Percentiles rank a stretch among this genome's conserved stretches.
These are phyloP conservation scores for Bisporella sp. DNA, from an alignment of 2,329 filamentous ascomycete species.

Conservation along the genomic window DNA sequence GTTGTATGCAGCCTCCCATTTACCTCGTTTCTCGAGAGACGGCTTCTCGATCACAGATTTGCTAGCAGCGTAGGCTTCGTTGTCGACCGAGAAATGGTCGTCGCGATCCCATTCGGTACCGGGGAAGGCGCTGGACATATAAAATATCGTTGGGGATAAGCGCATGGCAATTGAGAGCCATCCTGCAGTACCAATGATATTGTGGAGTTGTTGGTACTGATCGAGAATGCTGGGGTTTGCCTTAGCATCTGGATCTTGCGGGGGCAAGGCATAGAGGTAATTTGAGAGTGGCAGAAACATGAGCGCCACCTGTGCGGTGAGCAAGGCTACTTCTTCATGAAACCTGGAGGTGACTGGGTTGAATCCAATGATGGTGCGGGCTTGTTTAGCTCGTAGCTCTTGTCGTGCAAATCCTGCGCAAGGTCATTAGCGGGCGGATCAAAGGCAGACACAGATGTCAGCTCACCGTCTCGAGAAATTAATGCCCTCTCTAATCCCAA, in stretches of 20 bases:
- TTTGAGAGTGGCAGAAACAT: slow-evolving; percentile 17
- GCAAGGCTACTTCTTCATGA: slow-evolving; percentile 38
- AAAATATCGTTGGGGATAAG: slow-evolving; percentile 20
- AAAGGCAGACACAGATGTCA: neutral
- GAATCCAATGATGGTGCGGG: slow-evolving; percentile 13
- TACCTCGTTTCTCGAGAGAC: neutral
- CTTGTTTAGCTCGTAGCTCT: slow-evolving; percentile 11
- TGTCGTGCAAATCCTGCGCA: slow-evolving; percentile 17
- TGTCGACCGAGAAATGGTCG: slow-evolving; percentile 12
- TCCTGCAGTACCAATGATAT: slow-evolving; percentile 19
- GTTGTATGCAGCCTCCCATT: no score
- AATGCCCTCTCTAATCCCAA: slow-evolving; percentile 17
- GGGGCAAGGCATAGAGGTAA: slow-evolving; percentile 14
- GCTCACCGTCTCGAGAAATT: slow-evolving; percentile 16
- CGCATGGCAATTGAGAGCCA: slow-evolving; percentile 19
- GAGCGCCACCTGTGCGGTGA: slow-evolving; percentile 42
- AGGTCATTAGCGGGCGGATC: slow-evolving; percentile 2
- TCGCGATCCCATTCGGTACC: slow-evolving; percentile 12
- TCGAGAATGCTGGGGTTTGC: slow-evolving; percentile 5
- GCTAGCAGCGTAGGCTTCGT: slow-evolving; percentile 4
- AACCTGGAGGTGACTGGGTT: slow-evolving; percentile 22
- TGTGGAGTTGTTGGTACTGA: slow-evolving; percentile 21
- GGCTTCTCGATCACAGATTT: slow-evolving; percentile 6
- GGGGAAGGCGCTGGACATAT: slow-evolving; percentile 10
- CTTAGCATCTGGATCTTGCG: neutral